phyloP scores from a whole-genome alignment of 1,284 basidiomycete genomes.

The Neolentinus lepideus region DNA sequence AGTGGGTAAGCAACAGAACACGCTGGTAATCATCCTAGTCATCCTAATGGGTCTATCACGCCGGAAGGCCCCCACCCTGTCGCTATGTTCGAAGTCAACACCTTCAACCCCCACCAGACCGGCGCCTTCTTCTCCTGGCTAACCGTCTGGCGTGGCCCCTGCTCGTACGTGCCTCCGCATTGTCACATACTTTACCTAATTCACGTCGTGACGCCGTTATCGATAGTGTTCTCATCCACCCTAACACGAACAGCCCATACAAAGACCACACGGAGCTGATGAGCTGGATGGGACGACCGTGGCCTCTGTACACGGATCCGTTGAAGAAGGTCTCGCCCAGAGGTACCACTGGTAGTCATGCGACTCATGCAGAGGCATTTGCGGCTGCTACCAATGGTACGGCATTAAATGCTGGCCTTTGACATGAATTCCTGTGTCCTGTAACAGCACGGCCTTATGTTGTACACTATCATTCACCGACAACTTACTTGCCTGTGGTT shows the following conservation, averaged over 20 bases:
- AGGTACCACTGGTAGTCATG: background rate
- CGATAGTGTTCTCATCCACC: constrained; percentile 64
- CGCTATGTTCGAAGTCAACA: constrained; percentile 67
- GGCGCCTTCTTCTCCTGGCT: constrained; percentile 62
- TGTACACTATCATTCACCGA: no score
- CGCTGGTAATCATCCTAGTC: background rate
- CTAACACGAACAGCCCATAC: constrained; percentile 55
- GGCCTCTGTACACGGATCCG: constrained; percentile 43
- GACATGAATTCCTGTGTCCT: no score
- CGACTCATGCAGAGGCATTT: no score
- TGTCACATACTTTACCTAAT: constrained; percentile 9
- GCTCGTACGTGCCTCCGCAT: constrained; percentile 38
- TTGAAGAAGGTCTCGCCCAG: constrained; percentile 11
- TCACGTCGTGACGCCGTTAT: background rate
- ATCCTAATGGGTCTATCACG: background rate
- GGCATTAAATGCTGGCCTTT: no score
- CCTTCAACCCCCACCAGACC: constrained; percentile 57
- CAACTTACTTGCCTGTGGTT: no score
- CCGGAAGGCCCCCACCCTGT: constrained; percentile 49
- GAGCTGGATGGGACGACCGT: constrained; percentile 64
- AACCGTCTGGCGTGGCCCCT: constrained; percentile 55
- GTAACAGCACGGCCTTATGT: no score
- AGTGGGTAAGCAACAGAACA: constrained; percentile 33
- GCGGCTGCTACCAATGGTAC: no score
- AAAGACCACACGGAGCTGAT: constrained; percentile 58